phyloP scores from a whole-genome alignment of 1,284 basidiomycete species.

The Marasmius oreades region DNA sequence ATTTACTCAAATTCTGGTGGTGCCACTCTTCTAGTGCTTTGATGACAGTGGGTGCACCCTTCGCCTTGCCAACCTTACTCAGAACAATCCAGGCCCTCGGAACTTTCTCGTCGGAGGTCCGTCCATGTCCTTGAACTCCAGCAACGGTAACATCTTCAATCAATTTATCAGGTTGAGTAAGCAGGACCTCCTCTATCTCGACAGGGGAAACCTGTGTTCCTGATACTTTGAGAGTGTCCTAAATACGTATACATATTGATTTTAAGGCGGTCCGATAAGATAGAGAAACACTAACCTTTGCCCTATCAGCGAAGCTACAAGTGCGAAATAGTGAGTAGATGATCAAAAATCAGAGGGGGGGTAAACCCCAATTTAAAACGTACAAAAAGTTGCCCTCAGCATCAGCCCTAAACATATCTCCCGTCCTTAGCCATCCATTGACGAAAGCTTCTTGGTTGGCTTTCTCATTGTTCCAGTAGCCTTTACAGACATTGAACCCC shows the following conservation, averaged over 20 bases:
- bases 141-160: slow-evolving; percentile 63
- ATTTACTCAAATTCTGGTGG: slow-evolving; percentile 57
- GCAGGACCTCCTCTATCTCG: slow-evolving; percentile 64
- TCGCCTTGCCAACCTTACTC: slow-evolving; percentile 43
- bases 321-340: slow-evolving; percentile 3
- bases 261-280: too few species aligned
- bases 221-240: slow-evolving; percentile 73
- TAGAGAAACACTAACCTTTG: slow-evolving; percentile 40
- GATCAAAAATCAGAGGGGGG: neutral
- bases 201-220: slow-evolving; percentile 72
- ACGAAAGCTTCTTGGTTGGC: slow-evolving; percentile 65
- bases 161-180: slow-evolving; percentile 54
- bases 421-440: slow-evolving; percentile 70
- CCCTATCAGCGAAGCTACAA: slow-evolving; percentile 55
- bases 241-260: too few species aligned
- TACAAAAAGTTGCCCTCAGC: slow-evolving; percentile 62
- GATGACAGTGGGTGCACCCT: slow-evolving; percentile 41
- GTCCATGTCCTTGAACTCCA: slow-evolving; percentile 59
- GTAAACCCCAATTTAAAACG: slow-evolving; percentile 21
- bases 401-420: slow-evolving; percentile 63
- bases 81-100: slow-evolving; percentile 75
- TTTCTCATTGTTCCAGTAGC: slow-evolving; percentile 68
- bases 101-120: slow-evolving; percentile 62
- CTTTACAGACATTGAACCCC: slow-evolving; percentile 51
- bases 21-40: slow-evolving; percentile 56